Conservation (phyloP, 495 filamentous ascomycete species). For the Usnea hakonensis region DNA sequence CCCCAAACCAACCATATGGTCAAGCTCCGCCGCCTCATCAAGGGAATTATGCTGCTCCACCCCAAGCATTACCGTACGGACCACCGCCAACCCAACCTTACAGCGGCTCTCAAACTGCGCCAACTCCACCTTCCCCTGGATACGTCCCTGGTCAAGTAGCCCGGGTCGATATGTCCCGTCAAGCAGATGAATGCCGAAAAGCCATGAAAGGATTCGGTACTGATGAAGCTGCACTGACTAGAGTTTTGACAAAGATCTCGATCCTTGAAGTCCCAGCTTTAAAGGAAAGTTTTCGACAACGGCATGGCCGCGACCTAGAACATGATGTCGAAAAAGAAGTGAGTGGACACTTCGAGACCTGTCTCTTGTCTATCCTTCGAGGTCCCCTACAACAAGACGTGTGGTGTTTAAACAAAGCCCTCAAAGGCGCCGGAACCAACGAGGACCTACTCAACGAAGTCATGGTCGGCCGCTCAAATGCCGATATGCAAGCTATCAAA, state of each 20-base stretch:
- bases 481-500: conserved; percentile 78
- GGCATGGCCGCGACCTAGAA: conserved; percentile 58
- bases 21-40: conserved; percentile 25
- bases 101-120: conserved; percentile 36
- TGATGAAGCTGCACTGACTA: conserved; percentile 66
- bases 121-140: conserved; percentile 45
- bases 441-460: conserved; percentile 80
- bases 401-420: conserved; percentile 53
- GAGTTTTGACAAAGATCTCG: conserved; percentile 56
- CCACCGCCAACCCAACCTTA: conserved; percentile 29
- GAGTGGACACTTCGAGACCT: conserved; percentile 60
- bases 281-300: conserved; percentile 52
- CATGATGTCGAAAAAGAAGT: conserved; percentile 71
- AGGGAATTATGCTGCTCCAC: conserved; percentile 22
- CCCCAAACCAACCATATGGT: conserved; percentile 22
- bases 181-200: conserved; percentile 62
- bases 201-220: conserved; percentile 94
- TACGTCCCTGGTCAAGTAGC: conserved; percentile 57
- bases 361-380: conserved; percentile 61
- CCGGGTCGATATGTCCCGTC: conserved; percentile 51
- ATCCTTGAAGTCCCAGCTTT: conserved; percentile 65
- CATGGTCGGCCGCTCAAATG: conserved; percentile 72
- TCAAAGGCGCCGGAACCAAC: conserved; percentile 76
- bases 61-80: conserved; percentile 36
- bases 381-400: conserved; percentile 71